A percentile compares a stretch with the other conserved stretches of the same genome.
Conservation (phyloP, 2,329 filamentous ascomycete species). For the Coniochaeta sp. region DNA sequence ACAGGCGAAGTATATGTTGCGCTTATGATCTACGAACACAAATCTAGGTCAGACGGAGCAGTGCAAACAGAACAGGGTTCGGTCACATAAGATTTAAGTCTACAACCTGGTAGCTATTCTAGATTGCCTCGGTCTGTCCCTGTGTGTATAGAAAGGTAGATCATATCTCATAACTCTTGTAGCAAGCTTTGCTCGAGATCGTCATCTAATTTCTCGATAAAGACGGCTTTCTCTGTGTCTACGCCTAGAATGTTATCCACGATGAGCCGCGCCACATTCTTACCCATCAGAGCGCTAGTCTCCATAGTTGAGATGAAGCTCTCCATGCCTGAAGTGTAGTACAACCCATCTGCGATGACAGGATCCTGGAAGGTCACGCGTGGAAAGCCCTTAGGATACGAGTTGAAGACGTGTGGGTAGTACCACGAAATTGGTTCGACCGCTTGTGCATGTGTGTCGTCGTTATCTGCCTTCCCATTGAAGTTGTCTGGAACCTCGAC, state of each 20-base stretch:
- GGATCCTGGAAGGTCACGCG: constrained; percentile 82
- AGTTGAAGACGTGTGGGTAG: constrained; percentile 68
- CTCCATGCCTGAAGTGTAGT: constrained; percentile 73
- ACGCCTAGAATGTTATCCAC: constrained; percentile 47
- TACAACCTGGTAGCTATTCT: background rate
- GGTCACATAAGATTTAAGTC: background rate
- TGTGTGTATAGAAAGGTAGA: background rate
- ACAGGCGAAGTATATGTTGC: background rate
- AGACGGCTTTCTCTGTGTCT: background rate
- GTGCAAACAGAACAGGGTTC: constrained; percentile 3
- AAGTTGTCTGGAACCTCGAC: constrained; percentile 36
- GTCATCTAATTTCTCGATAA: constrained; percentile 7
- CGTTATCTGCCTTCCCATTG: constrained; percentile 11
- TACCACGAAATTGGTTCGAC: constrained; percentile 64
- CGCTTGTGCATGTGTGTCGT: constrained; percentile 22
- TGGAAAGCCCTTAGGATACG: constrained; percentile 80
- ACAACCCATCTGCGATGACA: constrained; percentile 58
- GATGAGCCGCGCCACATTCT: constrained; percentile 69
- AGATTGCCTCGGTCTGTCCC: background rate
- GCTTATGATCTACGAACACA: background rate
- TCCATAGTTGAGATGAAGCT: constrained; percentile 98
- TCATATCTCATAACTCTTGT: background rate
- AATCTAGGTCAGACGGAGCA: background rate
- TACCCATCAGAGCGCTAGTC: constrained; percentile 86
- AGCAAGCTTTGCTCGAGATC: constrained; percentile 6